Evolutionary conservation across 257 asterid genomes (phyloP).

Genomic region (Plantago major): DNA sequence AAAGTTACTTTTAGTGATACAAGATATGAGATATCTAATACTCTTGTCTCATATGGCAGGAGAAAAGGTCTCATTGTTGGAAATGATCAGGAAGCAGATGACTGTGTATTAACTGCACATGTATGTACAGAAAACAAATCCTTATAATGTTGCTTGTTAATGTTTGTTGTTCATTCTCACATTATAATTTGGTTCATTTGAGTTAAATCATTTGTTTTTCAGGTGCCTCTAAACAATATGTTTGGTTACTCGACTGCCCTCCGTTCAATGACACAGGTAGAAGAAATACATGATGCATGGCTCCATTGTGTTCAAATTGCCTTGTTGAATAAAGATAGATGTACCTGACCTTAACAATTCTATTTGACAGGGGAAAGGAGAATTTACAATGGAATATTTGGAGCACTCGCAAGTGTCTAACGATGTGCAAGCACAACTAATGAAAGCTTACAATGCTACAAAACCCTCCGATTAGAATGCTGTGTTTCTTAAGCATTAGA

Average conservation of each 20-base stretch:
- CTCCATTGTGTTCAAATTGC: background rate
- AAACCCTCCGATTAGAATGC: constrained; percentile 41
- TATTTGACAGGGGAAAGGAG: constrained; percentile 86
- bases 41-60: constrained; percentile 39
- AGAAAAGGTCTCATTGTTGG: constrained; percentile 96
- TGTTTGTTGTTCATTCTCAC: constrained; percentile 1
- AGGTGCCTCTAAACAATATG: constrained; percentile 99
- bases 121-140: constrained; percentile 34
- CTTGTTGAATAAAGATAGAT: background rate
- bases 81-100: constrained; percentile 95
- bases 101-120: constrained; percentile 72
- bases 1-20: background rate
- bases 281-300: background rate
- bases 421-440: constrained; percentile 82
- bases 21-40: background rate
- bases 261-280: constrained; percentile 97
- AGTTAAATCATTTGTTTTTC: constrained; percentile 11
- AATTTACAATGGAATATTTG: constrained; percentile 92
- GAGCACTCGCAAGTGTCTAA: constrained; percentile 77
- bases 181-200: background rate
- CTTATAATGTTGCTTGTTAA: background rate
- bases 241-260: constrained; percentile 24
- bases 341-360: background rate
- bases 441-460: constrained; percentile 58
- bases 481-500: constrained; percentile 14